Conservation (phyloP, 176 grass and related monocot species). For the Musa acuminata region DNA sequence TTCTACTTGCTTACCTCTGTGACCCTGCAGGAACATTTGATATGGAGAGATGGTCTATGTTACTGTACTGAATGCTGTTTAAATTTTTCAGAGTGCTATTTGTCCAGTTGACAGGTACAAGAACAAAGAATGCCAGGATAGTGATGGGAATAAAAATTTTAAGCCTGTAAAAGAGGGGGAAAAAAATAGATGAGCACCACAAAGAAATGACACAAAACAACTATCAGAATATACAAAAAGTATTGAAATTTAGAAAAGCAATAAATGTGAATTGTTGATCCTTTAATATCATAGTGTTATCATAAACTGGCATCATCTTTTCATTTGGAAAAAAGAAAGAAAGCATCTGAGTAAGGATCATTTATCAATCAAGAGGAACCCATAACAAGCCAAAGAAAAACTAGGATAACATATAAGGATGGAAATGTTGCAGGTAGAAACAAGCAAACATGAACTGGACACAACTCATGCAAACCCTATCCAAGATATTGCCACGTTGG, state of each 20-base stretch:
- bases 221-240: background rate
- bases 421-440: too few relatives aligned
- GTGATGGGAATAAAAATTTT: conserved; percentile 94
- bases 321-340: too few relatives aligned
- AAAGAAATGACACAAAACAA: background rate
- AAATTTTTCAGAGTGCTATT: conserved; percentile 41
- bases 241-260: background rate
- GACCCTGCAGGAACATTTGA: conserved; percentile 79
- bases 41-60: conserved; percentile 92
- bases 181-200: background rate
- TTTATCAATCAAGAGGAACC: too few relatives aligned
- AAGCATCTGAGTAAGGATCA: too few relatives aligned
- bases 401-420: too few relatives aligned
- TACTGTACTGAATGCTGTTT: conserved; percentile 30
- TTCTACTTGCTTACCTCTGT: conserved; percentile 46
- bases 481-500: too few relatives aligned
- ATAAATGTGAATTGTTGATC: background rate
- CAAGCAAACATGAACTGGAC: too few relatives aligned
- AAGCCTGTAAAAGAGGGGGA: conserved; percentile 41
- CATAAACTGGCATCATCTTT: background rate
- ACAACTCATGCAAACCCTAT: too few relatives aligned
- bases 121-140: conserved; percentile 62
- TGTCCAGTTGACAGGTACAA: conserved; percentile 98
- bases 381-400: too few relatives aligned
- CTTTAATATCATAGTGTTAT: background rate